Evolutionary conservation across 73 alveolate species (phyloP), one percentile per base, ranked within the genome.

Genomic region (Tetrahymena malaccensis): DNA sequence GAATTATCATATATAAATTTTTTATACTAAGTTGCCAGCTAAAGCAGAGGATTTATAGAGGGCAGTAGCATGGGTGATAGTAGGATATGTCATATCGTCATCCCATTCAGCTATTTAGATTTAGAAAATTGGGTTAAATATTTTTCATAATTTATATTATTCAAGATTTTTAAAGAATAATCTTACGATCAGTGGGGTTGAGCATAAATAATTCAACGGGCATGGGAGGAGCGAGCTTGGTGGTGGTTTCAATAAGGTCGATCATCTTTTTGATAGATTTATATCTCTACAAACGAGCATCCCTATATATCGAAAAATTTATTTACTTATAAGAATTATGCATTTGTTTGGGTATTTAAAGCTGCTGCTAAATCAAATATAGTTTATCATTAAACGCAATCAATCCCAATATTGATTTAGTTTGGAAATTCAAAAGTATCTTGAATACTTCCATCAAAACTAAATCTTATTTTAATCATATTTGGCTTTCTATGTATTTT

Each of bases 231-330:
- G 98, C 98, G 94, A 97, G 94, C 95, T 96, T 96, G 93, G 95
- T 97, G 84, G 96, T 98, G 55, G 98, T 98, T 83, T 98, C 99
- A 93, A 98, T 95, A 55, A 98, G 96, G 96, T 98, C 99, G 93
- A 98, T 97, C 98, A 98, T 98, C 96, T 98, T 98, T 96, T 98
- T 98, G 37, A 98, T 96, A n/a, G 99, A 98, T 85, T 97, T 97
- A 96, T 98, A 98, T 95, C 99, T 97, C 96, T 94, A 97, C 85
- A 94, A 97, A 94, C 99, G 96, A 97, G 98, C 98, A 57, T 98
- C 99, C 97, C 99, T 98, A 95, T 50, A 44, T 16, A 31, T 40
- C 85, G 31, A 55, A 40, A 34, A 95, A 35, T 50, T 4, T 31
- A n/a, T 34, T 93, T n/a, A 70, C 31, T 70, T n/a, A 19, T 50